Base-by-base conservation (phyloP, 257 asterid genomes). In the Solanum virginianum region DNA sequence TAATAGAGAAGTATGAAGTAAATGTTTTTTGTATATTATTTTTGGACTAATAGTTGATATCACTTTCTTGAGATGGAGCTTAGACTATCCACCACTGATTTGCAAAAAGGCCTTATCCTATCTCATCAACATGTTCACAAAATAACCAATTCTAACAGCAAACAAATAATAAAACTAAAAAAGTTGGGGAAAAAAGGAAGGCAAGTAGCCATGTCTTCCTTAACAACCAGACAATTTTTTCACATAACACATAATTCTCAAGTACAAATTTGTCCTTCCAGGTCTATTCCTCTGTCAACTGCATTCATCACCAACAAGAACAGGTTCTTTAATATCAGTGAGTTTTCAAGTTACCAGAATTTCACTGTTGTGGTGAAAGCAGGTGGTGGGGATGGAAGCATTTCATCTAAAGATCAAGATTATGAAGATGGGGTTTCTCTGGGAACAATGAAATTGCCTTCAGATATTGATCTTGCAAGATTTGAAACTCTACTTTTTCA, bases 401-500 rank as follows among this genome's bases (percentile, higher is more conserved):
- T 86, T 65, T 82, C 89, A 16, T n/a, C 91, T 10, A 53, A 81
- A 2, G 80, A 77, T 39, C 26, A 82, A 82, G 86, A 84, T 43
- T 91, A 84, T 36, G 95, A 92, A 8, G 97, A 92, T 10, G 99
- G 99, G 12, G 96, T 93, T 84, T 92, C 98, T 56, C 85, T 94
- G 71, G 98, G 98, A 36, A 93, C 99, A 83, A 86, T 96, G 98
- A 96, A 94, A 59, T 93, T 96, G 59, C 99, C 99, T 11, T 53
- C 83, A 4, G 83, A 96, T 84, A 92, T 91, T 60, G 97, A 96
- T 80, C 82, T 96, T 15, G 85, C 91, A 69, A 89, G 97, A 89
- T 96, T 96, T 62, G 99, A 96, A 87, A 88, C 92, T n/a, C 80
- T 96, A 87, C 92, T 94, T 62, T 94, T 96, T 90, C 99, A 96